Percentiles rank a stretch among this genome's conserved stretches.
Evolutionary conservation across 352 stramenopile genomes (phyloP).

Genomic region (Pythium chondricola): DNA sequence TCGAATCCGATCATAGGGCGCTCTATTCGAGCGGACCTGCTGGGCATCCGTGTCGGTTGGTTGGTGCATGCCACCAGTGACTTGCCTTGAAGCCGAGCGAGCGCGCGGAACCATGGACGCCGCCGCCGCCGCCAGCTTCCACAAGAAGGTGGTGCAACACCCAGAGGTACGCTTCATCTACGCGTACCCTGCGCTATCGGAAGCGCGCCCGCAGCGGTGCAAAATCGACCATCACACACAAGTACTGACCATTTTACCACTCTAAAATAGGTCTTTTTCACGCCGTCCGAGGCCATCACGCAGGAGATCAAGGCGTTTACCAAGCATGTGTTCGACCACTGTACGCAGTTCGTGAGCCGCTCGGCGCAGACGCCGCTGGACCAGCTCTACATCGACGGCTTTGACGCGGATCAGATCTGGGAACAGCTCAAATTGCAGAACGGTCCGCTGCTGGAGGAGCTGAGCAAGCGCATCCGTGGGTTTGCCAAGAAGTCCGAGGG

Average conservation of each 20-base stretch:
- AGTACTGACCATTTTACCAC: neutral
- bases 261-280: conserved; percentile 64
- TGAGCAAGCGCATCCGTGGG: conserved; percentile 61
- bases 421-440: conserved; percentile 83
- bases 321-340: conserved; percentile 78
- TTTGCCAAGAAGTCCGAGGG: conserved; percentile 55
- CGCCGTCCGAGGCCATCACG: conserved; percentile 54
- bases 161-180: conserved; percentile 40
- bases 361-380: conserved; percentile 41
- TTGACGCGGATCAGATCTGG: conserved; percentile 82
- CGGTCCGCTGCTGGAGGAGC: conserved; percentile 55
- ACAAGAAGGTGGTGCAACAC: conserved; percentile 58
- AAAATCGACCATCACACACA: neutral
- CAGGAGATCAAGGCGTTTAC: conserved; percentile 63
- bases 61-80: too few species aligned
- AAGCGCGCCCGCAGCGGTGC: neutral
- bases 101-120: conserved; percentile 45
- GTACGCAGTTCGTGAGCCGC: conserved; percentile 52
- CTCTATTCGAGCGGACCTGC: too few species aligned
- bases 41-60: too few species aligned
- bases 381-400: conserved; percentile 76
- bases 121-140: conserved; percentile 48
- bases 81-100: too few species aligned
- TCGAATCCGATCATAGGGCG: too few species aligned
- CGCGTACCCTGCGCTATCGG: neutral